Evolutionary conservation across 2,329 filamentous ascomycete genomes (phyloP).

Genomic region (Aulographum hederae): DNA sequence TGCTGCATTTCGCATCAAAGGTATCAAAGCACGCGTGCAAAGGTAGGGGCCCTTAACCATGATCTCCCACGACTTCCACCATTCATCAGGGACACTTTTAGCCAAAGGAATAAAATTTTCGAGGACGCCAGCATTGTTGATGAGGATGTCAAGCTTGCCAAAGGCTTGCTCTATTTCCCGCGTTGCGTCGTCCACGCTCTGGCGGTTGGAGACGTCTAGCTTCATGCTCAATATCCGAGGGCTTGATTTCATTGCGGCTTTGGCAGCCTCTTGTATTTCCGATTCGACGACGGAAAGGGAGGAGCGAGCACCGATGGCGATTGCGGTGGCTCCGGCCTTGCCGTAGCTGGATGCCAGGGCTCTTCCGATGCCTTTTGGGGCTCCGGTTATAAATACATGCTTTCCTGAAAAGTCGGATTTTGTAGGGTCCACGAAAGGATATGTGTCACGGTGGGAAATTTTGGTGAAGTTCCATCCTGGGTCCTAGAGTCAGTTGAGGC

Average conservation of each 20-base stretch:
- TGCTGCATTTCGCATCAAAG: no score
- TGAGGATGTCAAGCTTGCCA: slow-evolving; percentile 23
- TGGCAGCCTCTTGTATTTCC: slow-evolving; percentile 18
- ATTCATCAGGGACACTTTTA: slow-evolving; percentile 17
- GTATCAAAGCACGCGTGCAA: slow-evolving; percentile 25
- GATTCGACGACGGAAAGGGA: slow-evolving; percentile 18
- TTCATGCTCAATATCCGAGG: slow-evolving; percentile 25
- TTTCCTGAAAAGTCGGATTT: no score
- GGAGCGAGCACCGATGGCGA: slow-evolving; percentile 36
- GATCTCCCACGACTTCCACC: slow-evolving; percentile 26
- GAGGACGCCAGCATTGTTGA: slow-evolving; percentile 28
- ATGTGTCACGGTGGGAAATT: slow-evolving; percentile 11
- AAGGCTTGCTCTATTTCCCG: slow-evolving; percentile 14
- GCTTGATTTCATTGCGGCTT: slow-evolving; percentile 14
- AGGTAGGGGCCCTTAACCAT: slow-evolving; percentile 32
- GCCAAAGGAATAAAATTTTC: slow-evolving; percentile 13
- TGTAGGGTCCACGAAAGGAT: slow-evolving; percentile 4
- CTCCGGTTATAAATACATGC: slow-evolving; percentile 5
- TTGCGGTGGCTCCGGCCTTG: slow-evolving; percentile 18
- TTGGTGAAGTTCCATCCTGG: no score
- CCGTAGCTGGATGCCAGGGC: slow-evolving; percentile 1
- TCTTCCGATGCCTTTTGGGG: slow-evolving; percentile 3
- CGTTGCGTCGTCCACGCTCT: slow-evolving; percentile 18
- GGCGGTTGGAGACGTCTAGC: slow-evolving; percentile 23
- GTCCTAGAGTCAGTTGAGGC: no score